phyloP scores from a whole-genome alignment of 139 green algal species.

The Chlorella sp. region DNA sequence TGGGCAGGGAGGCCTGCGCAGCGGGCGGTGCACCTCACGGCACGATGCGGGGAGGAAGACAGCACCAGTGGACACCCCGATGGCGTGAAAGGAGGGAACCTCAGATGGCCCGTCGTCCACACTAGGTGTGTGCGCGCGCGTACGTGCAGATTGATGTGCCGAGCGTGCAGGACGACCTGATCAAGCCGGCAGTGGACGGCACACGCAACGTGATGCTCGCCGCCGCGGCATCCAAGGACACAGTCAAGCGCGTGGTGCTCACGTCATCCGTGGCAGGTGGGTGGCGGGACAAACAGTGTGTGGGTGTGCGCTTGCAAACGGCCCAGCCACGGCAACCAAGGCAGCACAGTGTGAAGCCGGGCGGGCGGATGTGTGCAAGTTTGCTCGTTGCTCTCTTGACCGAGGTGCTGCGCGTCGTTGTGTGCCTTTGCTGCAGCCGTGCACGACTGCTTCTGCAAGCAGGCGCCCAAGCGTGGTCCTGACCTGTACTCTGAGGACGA shows the following conservation, averaged over 20 bases:
- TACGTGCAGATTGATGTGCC: slow-evolving; percentile 4
- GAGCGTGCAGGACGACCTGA: slow-evolving; percentile 40
- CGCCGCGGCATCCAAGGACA: slow-evolving; percentile 34
- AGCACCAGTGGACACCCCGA: too few species aligned
- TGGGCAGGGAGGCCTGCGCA: background rate
- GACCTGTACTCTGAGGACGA: slow-evolving; percentile 61
- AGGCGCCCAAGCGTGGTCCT: slow-evolving; percentile 36
- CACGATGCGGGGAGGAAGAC: too few species aligned
- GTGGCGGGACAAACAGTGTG: background rate
- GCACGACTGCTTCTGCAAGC: slow-evolving; percentile 40
- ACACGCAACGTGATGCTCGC: slow-evolving; percentile 52
- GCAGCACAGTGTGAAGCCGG: too few species aligned
- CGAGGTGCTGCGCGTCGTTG: too few species aligned
- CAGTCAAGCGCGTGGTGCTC: slow-evolving; percentile 51
- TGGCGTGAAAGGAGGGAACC: too few species aligned
- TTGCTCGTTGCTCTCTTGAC: too few species aligned
- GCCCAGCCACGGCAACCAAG: too few species aligned
- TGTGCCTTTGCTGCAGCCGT: slow-evolving; percentile 48
- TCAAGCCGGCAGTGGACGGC: slow-evolving; percentile 58
- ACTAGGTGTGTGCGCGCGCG: too few species aligned
- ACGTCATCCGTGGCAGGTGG: slow-evolving; percentile 58
- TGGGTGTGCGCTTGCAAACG: background rate
- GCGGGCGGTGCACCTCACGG: too few species aligned
- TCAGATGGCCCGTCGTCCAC: too few species aligned
- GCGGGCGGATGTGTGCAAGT: too few species aligned